Evolutionary conservation across 2,329 filamentous ascomycete genomes (phyloP).

Genomic region (Amesomyces nigricolor): DNA sequence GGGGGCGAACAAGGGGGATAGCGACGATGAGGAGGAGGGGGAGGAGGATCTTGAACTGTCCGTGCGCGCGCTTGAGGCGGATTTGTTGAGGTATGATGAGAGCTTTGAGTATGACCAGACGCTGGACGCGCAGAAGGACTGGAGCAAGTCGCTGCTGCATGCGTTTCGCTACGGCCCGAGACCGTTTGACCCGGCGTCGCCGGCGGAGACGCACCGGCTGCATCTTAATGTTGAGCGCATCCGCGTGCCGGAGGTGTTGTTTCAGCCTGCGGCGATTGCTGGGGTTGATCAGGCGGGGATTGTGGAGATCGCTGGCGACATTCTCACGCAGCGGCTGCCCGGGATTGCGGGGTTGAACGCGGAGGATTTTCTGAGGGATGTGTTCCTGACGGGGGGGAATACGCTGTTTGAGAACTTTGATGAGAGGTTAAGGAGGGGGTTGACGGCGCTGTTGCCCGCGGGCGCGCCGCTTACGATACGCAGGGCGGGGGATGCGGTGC

Average conservation of each 20-base stretch:
- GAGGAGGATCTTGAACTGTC: constrained; percentile 76
- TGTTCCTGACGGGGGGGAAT: constrained; percentile 94
- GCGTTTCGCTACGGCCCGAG: constrained; percentile 84
- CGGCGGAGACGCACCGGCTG: constrained; percentile 76
- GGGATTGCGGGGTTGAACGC: constrained; percentile 42
- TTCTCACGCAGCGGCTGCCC: constrained; percentile 74
- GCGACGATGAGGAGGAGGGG: constrained; percentile 86
- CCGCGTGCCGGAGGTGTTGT: constrained; percentile 86
- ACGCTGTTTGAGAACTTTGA: constrained; percentile 84
- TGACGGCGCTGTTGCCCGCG: constrained; percentile 66
- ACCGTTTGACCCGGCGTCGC: constrained; percentile 74
- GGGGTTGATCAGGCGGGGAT: constrained; percentile 91
- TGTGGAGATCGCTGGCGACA: constrained; percentile 85
- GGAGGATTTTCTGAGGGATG: constrained; percentile 69
- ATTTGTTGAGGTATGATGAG: constrained; percentile 80
- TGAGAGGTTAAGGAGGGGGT: constrained; percentile 66
- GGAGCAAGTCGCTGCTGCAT: constrained; percentile 87
- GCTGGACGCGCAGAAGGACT: constrained; percentile 86
- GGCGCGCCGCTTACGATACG: constrained; percentile 64
- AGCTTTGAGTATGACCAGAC: constrained; percentile 90
- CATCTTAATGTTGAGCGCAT: constrained; percentile 97
- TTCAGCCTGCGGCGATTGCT: constrained; percentile 78
- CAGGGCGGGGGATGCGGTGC: constrained; percentile 65
- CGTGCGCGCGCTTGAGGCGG: constrained; percentile 72
- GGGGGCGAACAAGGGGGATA: constrained; percentile 62